Conservation (phyloP, 2,329 filamentous ascomycete genomes). For the Parastagonospora avenae region DNA sequence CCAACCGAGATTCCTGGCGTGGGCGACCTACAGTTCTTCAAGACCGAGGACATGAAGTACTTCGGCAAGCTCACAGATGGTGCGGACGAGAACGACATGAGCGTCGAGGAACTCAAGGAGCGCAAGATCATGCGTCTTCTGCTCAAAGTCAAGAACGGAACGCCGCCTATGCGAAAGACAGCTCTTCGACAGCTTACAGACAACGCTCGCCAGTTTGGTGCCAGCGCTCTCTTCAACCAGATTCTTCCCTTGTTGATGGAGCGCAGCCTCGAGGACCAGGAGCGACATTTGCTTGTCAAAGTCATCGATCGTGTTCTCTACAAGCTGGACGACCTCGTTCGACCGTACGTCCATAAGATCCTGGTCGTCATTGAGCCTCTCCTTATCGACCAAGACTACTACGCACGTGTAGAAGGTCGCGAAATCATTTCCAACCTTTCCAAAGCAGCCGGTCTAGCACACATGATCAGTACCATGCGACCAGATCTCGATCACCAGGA, state of each 20-base stretch:
- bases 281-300: slow-evolving; percentile 97
- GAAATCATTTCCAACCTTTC: slow-evolving; percentile 98
- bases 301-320: slow-evolving; percentile 98
- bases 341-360: slow-evolving; percentile 97
- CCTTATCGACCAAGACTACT: slow-evolving; percentile 99
- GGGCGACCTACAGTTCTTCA: slow-evolving; percentile 96
- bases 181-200: slow-evolving; percentile 96
- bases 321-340: slow-evolving; percentile 95
- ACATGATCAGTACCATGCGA: slow-evolving; percentile 99
- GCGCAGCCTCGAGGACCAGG: slow-evolving; percentile 95
- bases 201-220: slow-evolving; percentile 94
- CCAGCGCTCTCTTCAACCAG: slow-evolving; percentile 93
- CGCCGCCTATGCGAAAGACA: slow-evolving; percentile 97
- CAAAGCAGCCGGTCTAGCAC: slow-evolving; percentile 94
- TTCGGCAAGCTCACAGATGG: slow-evolving; percentile 97
- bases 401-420: slow-evolving; percentile 94
- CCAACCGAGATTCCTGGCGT: slow-evolving; percentile 96
- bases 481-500: slow-evolving; percentile 98
- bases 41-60: slow-evolving; percentile 97
- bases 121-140: slow-evolving; percentile 97
- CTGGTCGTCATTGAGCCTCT: slow-evolving; percentile 98
- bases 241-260: slow-evolving; percentile 98
- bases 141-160: slow-evolving; percentile 98
- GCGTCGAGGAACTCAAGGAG: slow-evolving; percentile 94
- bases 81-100: slow-evolving; percentile 87